Conservation (phyloP, 495 filamentous ascomycete genomes). For the Aspergillus funiculosus region DNA sequence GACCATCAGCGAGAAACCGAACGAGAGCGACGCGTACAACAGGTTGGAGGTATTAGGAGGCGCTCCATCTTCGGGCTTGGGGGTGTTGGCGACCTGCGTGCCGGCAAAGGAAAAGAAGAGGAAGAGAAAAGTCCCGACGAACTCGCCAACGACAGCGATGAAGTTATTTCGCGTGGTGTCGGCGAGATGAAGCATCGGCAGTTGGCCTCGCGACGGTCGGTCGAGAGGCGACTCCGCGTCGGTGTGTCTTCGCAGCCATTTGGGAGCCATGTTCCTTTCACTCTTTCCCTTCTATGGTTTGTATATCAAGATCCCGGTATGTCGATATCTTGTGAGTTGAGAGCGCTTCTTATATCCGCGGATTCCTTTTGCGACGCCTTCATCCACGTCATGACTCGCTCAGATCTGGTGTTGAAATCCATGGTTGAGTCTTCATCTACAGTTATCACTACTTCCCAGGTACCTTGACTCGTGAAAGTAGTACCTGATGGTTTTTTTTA, state of each 20-base stretch:
- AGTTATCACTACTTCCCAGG: too few species aligned
- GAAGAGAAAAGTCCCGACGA: slow-evolving; percentile 77
- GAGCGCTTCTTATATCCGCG: too few species aligned
- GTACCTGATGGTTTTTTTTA: too few species aligned
- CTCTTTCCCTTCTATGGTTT: too few species aligned
- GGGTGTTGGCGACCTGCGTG: slow-evolving; percentile 65
- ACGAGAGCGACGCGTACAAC: slow-evolving; percentile 64
- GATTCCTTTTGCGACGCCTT: too few species aligned
- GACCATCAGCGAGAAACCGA: slow-evolving; percentile 69
- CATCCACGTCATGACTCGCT: too few species aligned
- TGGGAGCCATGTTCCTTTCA: too few species aligned
- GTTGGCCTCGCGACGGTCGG: slow-evolving; percentile 16
- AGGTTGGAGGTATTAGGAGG: slow-evolving; percentile 43
- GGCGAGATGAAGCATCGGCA: slow-evolving; percentile 38
- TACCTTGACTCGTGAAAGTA: too few species aligned
- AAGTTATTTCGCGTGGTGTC: slow-evolving; percentile 44
- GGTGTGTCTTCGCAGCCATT: neutral
- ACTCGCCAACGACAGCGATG: slow-evolving; percentile 62
- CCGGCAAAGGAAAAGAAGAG: slow-evolving; percentile 76
- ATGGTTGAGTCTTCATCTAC: too few species aligned
- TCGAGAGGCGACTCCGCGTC: neutral
- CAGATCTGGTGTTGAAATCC: too few species aligned
- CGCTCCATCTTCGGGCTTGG: slow-evolving; percentile 29
- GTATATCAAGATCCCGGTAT: too few species aligned
- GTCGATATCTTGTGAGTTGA: too few species aligned